Conservation (phyloP, 306 rosid genomes). For the Acacia acuminata region DNA sequence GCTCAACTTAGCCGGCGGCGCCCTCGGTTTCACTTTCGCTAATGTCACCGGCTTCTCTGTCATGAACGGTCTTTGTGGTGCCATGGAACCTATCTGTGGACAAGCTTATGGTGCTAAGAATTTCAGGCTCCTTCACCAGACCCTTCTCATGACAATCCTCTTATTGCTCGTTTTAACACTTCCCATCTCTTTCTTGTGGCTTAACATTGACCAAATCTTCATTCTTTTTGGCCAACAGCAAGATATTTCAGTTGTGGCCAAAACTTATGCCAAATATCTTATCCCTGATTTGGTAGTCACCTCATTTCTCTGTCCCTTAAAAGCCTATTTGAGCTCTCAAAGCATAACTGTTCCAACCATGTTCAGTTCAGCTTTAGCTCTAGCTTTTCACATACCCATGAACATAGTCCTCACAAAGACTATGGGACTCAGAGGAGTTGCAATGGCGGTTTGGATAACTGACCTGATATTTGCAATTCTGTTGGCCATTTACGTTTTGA, state of each 20-base stretch:
- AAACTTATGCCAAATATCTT: slow-evolving; percentile 53
- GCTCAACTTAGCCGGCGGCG: slow-evolving; percentile 76
- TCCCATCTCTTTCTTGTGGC: slow-evolving; percentile 86
- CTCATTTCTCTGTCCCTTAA: slow-evolving; percentile 74
- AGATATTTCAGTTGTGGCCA: slow-evolving; percentile 63
- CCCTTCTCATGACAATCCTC: slow-evolving; percentile 70
- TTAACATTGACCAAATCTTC: slow-evolving; percentile 68
- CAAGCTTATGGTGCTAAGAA: slow-evolving; percentile 90
- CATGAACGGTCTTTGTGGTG: slow-evolving; percentile 72
- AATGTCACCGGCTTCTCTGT: slow-evolving; percentile 92
- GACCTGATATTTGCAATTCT: slow-evolving; percentile 64
- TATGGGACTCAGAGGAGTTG: slow-evolving; percentile 71
- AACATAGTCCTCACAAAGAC: slow-evolving; percentile 62
- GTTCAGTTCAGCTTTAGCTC: slow-evolving; percentile 64
- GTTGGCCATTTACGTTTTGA: slow-evolving; percentile 50
- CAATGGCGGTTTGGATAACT: slow-evolving; percentile 82
- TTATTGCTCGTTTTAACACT: slow-evolving; percentile 54
- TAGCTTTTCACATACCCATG: slow-evolving; percentile 70
- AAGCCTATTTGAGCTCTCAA: slow-evolving; percentile 78
- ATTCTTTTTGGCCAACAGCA: slow-evolving; percentile 69
- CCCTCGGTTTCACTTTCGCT: slow-evolving; percentile 86
- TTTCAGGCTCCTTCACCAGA: slow-evolving; percentile 72
- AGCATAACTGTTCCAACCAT: slow-evolving; percentile 73
- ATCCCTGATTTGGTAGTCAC: slow-evolving; percentile 72
- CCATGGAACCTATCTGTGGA: slow-evolving; percentile 97